Evolutionary conservation across 2,329 filamentous ascomycete species (phyloP).

Genomic region (Xylaria sp.): DNA sequence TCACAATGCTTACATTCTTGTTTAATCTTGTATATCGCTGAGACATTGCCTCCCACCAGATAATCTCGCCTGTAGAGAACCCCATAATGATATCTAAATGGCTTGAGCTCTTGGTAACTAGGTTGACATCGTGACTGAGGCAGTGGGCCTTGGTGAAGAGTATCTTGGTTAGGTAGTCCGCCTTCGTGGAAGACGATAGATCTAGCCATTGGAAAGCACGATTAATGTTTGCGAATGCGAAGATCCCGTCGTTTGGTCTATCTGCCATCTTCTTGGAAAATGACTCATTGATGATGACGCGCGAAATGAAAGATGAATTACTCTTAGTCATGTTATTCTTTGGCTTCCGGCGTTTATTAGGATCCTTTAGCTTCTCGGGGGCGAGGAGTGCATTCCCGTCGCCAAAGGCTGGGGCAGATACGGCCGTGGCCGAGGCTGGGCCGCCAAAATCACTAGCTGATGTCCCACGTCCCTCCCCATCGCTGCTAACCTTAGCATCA

Average conservation of each 20-base stretch:
- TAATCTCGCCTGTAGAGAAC: conserved; percentile 94
- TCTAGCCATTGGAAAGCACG: conserved; percentile 97
- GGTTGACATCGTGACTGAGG: conserved; percentile 91
- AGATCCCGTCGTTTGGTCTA: conserved; percentile 76
- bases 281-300: conserved; percentile 88
- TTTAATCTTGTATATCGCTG: conserved; percentile 96
- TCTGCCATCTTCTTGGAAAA: conserved; percentile 81
- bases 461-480: conserved; percentile 57
- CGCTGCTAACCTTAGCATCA: conserved; percentile 64
- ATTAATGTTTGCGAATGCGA: conserved; percentile 95
- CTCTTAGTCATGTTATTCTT: conserved; percentile 99
- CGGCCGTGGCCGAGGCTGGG: conserved; percentile 47
- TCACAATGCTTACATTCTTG: conserved; percentile 73
- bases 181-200: conserved; percentile 75
- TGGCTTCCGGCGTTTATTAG: conserved; percentile 84
- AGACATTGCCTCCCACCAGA: conserved; percentile 97
- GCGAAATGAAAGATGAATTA: conserved; percentile 97
- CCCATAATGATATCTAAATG: conserved; percentile 95
- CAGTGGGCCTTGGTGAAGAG: conserved; percentile 96
- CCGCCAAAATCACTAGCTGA: conserved; percentile 57
- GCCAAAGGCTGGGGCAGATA: conserved; percentile 74
- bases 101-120: conserved; percentile 74
- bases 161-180: conserved; percentile 93
- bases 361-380: conserved; percentile 68
- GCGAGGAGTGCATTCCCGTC: conserved; percentile 80